Conservation (phyloP, 257 asterid genomes). For the Prunella vulgaris region DNA sequence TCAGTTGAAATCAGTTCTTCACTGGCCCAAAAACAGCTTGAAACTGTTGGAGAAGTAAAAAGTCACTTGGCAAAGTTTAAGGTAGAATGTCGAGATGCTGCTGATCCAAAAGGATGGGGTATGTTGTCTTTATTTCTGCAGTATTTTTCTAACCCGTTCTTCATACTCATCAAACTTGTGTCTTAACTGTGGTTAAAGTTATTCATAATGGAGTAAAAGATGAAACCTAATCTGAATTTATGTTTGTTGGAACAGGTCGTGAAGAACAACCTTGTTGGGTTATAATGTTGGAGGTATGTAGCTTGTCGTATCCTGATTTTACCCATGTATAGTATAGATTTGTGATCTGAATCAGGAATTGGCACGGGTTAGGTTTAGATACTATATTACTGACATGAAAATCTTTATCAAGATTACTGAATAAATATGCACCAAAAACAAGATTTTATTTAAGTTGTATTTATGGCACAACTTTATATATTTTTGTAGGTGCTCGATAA, state of each 20-base stretch:
- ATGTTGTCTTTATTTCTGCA: slow-evolving; percentile 27
- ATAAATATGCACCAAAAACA: background rate
- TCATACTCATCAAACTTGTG: slow-evolving; percentile 16
- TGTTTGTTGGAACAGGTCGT: slow-evolving; percentile 54
- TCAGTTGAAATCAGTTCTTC: slow-evolving; percentile 96
- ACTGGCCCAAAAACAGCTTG: slow-evolving; percentile 82
- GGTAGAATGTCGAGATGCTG: slow-evolving; percentile 94
- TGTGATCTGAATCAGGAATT: too few relatives aligned
- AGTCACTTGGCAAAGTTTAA: slow-evolving; percentile 69
- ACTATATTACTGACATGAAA: slow-evolving; percentile 10
- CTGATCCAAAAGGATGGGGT: slow-evolving; percentile 93
- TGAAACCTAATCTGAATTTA: slow-evolving; percentile 7
- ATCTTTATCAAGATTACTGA: background rate
- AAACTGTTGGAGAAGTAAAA: slow-evolving; percentile 74
- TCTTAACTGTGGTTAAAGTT: background rate
- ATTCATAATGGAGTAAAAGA: background rate
- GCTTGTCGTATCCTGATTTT: slow-evolving; percentile 6
- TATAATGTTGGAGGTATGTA: slow-evolving; percentile 87
- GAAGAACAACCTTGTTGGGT: slow-evolving; percentile 96
- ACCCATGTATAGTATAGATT: background rate
- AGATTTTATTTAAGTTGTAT: background rate
- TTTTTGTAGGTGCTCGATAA: slow-evolving; percentile 83
- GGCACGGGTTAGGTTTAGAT: background rate
- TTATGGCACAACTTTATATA: background rate
- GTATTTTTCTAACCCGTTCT: slow-evolving; percentile 16